Percentiles rank a stretch among this genome's conserved stretches.
These are phyloP conservation scores for Cutaneotrichosporon cutaneum DNA, from an alignment of 1,284 basidiomycete genomes.

Conservation along the genomic window DNA sequence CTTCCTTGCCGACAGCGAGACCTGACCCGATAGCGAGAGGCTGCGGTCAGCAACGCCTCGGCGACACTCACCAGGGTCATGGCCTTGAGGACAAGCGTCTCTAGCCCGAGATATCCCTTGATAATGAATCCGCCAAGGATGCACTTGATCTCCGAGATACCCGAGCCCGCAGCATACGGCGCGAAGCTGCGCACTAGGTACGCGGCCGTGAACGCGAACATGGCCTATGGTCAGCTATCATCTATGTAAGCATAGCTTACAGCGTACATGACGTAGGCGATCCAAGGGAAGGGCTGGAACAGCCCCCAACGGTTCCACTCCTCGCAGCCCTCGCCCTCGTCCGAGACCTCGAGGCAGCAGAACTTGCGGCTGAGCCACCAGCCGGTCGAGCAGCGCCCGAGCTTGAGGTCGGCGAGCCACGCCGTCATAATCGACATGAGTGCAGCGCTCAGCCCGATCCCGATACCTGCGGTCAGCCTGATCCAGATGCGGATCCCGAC, in stretches of 20 bases:
- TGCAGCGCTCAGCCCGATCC: slow-evolving; percentile 90
- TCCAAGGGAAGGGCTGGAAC: slow-evolving; percentile 71
- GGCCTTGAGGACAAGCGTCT: slow-evolving; percentile 88
- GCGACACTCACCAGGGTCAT: slow-evolving; percentile 70
- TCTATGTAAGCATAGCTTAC: slow-evolving; percentile 58
- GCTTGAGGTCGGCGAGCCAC: slow-evolving; percentile 97
- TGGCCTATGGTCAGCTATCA: slow-evolving; percentile 56
- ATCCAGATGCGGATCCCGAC: slow-evolving; percentile 48
- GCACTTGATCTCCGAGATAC: slow-evolving; percentile 99
- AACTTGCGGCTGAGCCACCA: slow-evolving; percentile 99
- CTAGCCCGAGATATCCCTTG: slow-evolving; percentile 86
- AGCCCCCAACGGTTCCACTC: slow-evolving; percentile 93
- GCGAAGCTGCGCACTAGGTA: slow-evolving; percentile 86
- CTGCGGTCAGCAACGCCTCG: slow-evolving; percentile 55
- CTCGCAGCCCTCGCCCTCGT: slow-evolving; percentile 75
- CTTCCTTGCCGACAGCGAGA: slow-evolving; percentile 96
- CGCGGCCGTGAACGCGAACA: slow-evolving; percentile 79
- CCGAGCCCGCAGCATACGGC: slow-evolving; percentile 94
- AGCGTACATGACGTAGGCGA: slow-evolving; percentile 83
- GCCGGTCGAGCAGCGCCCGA: slow-evolving; percentile 92
- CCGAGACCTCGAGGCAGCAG: slow-evolving; percentile 79
- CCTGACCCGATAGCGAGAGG: slow-evolving; percentile 97
- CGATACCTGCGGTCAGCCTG: slow-evolving; percentile 63
- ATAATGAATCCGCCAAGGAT: slow-evolving; percentile 96
- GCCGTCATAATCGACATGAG: slow-evolving; percentile 94